Percentiles rank a stretch among this genome's conserved stretches.
These are phyloP conservation scores for Penicillium sp. DNA, from an alignment of 2,329 filamentous ascomycete species.

Conservation along the genomic window DNA sequence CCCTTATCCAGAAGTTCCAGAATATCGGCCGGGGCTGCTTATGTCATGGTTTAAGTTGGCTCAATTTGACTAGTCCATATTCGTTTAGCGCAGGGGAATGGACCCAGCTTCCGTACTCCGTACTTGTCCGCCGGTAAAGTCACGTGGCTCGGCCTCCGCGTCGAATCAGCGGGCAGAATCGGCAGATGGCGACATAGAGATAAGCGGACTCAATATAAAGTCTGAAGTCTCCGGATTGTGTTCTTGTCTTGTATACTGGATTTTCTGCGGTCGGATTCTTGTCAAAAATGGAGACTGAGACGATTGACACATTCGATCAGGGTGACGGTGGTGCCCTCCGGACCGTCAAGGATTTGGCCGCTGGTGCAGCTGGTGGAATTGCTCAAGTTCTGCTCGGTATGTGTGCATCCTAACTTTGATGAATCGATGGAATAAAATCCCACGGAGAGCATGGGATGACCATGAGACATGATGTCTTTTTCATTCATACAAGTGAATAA, in stretches of 20 bases:
- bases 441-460: not conserved
- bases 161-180: constrained; percentile 33
- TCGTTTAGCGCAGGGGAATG: not conserved
- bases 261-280: constrained; percentile 4
- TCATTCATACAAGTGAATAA: not conserved
- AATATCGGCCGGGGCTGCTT: constrained; percentile 6
- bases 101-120: constrained; percentile 3
- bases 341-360: constrained; percentile 82
- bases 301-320: constrained; percentile 38
- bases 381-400: constrained; percentile 90
- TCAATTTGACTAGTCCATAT: not conserved
- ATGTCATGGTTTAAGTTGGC: constrained; percentile 13
- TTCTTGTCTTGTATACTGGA: constrained; percentile 7
- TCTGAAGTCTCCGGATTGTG: constrained; percentile 11
- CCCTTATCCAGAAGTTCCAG: constrained; percentile 15
- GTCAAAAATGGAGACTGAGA: constrained; percentile 33
- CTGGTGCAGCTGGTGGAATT: constrained; percentile 85
- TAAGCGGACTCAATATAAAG: constrained; percentile 15
- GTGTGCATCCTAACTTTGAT: constrained; percentile 32
- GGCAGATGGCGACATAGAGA: constrained; percentile 23
- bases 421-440: constrained; percentile 6
- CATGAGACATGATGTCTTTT: not conserved
- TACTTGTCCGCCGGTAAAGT: constrained; percentile 20
- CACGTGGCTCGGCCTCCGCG: constrained; percentile 33
- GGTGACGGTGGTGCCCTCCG: constrained; percentile 48